Evolutionary conservation across 441 rosid species (phyloP), one percentile per base, ranked within the genome.

Genomic region (Erodium texanum): DNA sequence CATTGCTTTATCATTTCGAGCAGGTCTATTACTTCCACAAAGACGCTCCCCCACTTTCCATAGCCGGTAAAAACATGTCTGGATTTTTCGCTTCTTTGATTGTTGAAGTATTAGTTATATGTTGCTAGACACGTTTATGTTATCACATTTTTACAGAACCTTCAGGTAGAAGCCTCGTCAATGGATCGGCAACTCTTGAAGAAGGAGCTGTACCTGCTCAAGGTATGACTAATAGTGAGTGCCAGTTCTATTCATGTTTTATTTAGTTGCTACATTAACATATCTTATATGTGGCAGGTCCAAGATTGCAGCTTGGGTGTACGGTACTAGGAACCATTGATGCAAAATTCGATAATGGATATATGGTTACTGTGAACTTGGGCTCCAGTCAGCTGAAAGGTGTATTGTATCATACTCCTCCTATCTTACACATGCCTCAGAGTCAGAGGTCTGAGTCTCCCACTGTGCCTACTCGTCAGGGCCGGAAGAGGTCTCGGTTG

Each of bases 341-440:
- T 70, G 97, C 86, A 62, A 89, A 93, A 76, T 90, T 93, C 24
- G 97, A 93, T 41, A 74, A 64, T 32, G 97, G 98, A 64, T 93
- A 93, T 75, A 83, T 93, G 36, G 82, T 90, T 71, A 86, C 96
- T 0, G 83, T 90, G 73, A 77, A 74, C 62, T 24, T 86, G 63
- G 94, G 92, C 67, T 61, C 85, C 69, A 76, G 79, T 64, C 79
- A 80, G 77, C 76, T 93, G 32, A 84, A 81, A 78, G 98, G 98
- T 59, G 94, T 90, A 63, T 67, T 92, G 15, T 93, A 90, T 78
- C 97, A 93, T 76, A 73, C 80, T 66, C 89, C 96, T 62, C 75
- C 71, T n/a, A 22, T 77, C 65, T 78, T 76, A 62, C 84, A 81
- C 50, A 24, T 69, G 72, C 78, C 83, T 70, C 80, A 70, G 64